Conservation (phyloP, 164 flowering plant species). For the Chimonanthus praecox region DNA sequence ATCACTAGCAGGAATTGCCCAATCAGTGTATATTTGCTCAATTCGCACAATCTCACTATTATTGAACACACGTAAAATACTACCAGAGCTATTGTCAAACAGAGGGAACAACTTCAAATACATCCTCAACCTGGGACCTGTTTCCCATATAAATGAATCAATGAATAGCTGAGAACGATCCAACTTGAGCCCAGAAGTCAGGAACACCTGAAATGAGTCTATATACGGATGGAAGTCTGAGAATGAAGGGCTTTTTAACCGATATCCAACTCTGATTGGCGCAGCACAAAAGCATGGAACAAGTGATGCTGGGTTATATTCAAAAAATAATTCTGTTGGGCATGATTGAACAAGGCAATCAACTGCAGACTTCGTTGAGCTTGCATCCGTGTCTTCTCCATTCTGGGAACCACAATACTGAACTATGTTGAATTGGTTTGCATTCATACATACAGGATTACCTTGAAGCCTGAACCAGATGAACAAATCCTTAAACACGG, state of each 20-base stretch:
- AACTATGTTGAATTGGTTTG: slow-evolving; percentile 33
- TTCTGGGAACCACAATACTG: slow-evolving; percentile 36
- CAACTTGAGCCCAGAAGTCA: slow-evolving; percentile 48
- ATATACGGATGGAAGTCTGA: slow-evolving; percentile 48
- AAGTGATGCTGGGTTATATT: slow-evolving; percentile 43
- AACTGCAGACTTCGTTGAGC: slow-evolving; percentile 7
- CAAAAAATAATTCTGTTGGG: slow-evolving; percentile 36
- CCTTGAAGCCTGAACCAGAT: slow-evolving; percentile 57
- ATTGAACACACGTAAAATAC: slow-evolving; percentile 28
- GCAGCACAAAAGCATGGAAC: slow-evolving; percentile 60
- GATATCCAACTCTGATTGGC: slow-evolving; percentile 71
- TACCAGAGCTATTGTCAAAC: slow-evolving; percentile 15
- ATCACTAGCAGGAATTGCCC: slow-evolving; percentile 49
- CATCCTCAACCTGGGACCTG: slow-evolving; percentile 76
- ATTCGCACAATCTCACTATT: slow-evolving; percentile 57
- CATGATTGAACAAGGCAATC: slow-evolving; percentile 40
- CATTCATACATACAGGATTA: slow-evolving; percentile 54
- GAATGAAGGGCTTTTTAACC: slow-evolving; percentile 89
- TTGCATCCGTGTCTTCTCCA: slow-evolving; percentile 10
- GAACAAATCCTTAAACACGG: too few relatives aligned
- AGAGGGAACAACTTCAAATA: slow-evolving; percentile 59
- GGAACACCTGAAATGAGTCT: slow-evolving; percentile 33
- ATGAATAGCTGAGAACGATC: slow-evolving; percentile 47
- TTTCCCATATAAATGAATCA: slow-evolving; percentile 43
- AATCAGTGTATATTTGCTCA: slow-evolving; percentile 49